Evolutionary conservation across 192 early-diverging fungal genomes (phyloP).

Genomic region (Thamnidium elegans): DNA sequence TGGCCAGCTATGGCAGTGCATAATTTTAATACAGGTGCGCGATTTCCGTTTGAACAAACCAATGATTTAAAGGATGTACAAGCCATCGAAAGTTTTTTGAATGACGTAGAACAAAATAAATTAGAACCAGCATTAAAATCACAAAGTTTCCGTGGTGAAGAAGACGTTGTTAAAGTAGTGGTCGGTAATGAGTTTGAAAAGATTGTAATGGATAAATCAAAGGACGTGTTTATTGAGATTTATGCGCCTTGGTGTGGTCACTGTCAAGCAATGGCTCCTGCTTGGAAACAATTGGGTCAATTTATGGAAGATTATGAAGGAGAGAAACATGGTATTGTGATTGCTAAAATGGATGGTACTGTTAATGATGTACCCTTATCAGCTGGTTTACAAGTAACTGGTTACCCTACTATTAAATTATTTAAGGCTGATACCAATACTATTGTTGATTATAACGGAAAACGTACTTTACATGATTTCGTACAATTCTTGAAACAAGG

Average conservation of each 20-base stretch:
- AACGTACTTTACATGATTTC: constrained; percentile 73
- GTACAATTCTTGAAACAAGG: constrained; percentile 52
- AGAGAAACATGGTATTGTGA: constrained; percentile 33
- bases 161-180: constrained; percentile 81
- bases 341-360: constrained; percentile 92
- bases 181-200: constrained; percentile 78
- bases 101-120: constrained; percentile 47
- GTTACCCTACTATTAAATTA: constrained; percentile 94
- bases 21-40: background rate
- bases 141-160: constrained; percentile 58
- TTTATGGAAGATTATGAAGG: constrained; percentile 34
- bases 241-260: constrained; percentile 86
- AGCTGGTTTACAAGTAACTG: constrained; percentile 68
- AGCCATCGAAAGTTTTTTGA: background rate
- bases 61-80: background rate
- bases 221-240: constrained; percentile 91
- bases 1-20: constrained; percentile 63
- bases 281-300: constrained; percentile 79
- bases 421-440: constrained; percentile 63
- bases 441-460: constrained; percentile 76
- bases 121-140: constrained; percentile 66
- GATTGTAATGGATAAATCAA: constrained; percentile 74
- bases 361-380: constrained; percentile 84
- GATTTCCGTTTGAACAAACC: background rate
- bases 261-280: constrained; percentile 70